These are phyloP conservation scores for Ogataea glucozyma DNA, from an alignment of 805 yeast genomes.

Conservation along the genomic window DNA sequence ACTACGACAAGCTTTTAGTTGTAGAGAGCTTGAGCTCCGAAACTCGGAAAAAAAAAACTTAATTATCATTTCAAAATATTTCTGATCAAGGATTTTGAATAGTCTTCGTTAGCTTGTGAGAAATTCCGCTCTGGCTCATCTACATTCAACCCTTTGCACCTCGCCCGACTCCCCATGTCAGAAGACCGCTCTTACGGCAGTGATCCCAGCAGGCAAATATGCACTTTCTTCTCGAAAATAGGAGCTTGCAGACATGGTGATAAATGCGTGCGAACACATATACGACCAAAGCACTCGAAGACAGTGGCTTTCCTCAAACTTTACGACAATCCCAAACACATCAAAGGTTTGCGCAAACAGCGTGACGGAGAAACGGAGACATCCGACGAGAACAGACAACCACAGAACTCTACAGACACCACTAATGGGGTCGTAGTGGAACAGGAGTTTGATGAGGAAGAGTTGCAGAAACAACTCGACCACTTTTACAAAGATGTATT, in stretches of 20 bases:
- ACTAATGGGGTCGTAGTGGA: constrained; percentile 6
- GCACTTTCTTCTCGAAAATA: constrained; percentile 66
- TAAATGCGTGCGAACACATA: constrained; percentile 75
- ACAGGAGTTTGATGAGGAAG: constrained; percentile 24
- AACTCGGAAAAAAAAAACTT: no score
- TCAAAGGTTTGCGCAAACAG: constrained; percentile 36
- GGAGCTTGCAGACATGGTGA: constrained; percentile 96
- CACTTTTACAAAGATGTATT: constrained; percentile 72
- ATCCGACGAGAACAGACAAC: constrained; percentile 6
- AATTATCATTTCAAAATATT: no score
- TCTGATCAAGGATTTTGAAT: no score
- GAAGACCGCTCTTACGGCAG: constrained; percentile 1
- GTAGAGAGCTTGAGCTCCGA: no score
- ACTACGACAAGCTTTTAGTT: no score
- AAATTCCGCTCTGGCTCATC: no score
- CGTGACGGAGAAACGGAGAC: constrained; percentile 27
- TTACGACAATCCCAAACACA: constrained; percentile 57
- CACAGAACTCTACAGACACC: background rate
- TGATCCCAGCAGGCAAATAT: constrained; percentile 17
- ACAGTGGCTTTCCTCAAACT: constrained; percentile 67
- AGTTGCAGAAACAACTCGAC: constrained; percentile 52
- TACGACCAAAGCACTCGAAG: constrained; percentile 61
- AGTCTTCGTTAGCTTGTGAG: no score
- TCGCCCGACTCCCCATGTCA: background rate
- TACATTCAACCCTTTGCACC: background rate